Evolutionary conservation across 306 rosid genomes (phyloP), one percentile per base, ranked within the genome.

Genomic region (Phaseolus lunatus): DNA sequence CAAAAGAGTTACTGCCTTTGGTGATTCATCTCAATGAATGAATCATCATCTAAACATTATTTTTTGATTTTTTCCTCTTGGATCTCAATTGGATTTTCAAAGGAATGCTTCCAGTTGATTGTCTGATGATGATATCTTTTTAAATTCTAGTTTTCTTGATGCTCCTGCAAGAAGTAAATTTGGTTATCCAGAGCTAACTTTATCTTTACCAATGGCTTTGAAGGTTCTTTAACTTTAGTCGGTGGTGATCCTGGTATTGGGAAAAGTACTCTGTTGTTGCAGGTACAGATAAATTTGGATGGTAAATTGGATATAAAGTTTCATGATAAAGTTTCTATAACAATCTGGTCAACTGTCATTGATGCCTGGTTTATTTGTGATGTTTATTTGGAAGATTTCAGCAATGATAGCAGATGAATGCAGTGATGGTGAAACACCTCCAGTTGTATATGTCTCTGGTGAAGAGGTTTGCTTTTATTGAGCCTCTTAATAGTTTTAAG

Each of bases 171-270:
- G 27, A 20, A 53, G 74, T 52, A 9, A 70, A 24, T 59, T 53
- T 64, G 68, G 52, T 45, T 16, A 48, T 72, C 50, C 44, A 31
- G n/a, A 44, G 3, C 72, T 73, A 58, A 85, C 65, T 75, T 77
- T 45, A 53, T 73, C 76, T 70, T 12, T 73, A 79, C 45, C 52
- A 80, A 67, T 87, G 69, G 59, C 59, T 79, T 85, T 84, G 81
- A 86, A 94, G 98, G 98, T 73, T 95, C 96, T 72, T 84, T 95
- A 87, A 86, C 83, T 84, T 87, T 95, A 76, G 82, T 95, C 70
- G 89, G 98, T 39, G 98, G 98, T 67, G 98, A 95, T 81, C 97
- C 98, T 77, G 98, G 98, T 74, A 89, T 95, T 82, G 98, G 98
- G 80, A 95, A 95, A 87, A 95, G 98, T 83, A 95, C 98, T n/a